Base-by-base conservation (phyloP, 768 basidiomycete species). In the Russula brevipes region DNA sequence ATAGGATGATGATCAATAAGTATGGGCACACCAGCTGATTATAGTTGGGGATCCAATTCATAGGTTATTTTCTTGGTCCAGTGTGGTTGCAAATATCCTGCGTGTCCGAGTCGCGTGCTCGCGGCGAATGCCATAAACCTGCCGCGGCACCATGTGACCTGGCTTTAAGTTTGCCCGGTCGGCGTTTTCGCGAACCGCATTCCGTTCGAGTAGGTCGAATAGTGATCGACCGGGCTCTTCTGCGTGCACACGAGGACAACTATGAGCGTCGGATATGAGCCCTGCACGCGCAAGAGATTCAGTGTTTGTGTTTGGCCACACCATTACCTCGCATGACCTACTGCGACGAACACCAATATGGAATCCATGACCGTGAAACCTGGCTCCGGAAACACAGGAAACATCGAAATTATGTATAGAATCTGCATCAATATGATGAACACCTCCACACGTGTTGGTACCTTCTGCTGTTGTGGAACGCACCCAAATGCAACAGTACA, bases 401-500 rank as follows among this genome's bases (percentile, higher is more conserved):
- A 63, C 9, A 57, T 57, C 14, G 62, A 47, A 12, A 63, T 30
- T 8, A 59, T 9, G 38, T 63, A 63, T 30, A 63, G 16, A 39
- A 54, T 54, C 62, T 63, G 31, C 31, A 35, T 30, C 8, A 11
- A 3, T 19, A 11, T 24, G 14, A 33, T 47, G n/a, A 41, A 3
- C 14, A 14, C 17, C 5, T 50, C 3, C 24, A 17, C 12, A 7
- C 19, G 19, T 14, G 55, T 19, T 9, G 9, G 30, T 35, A 8
- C 30, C n/a, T 19, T 41, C 30, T 16, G 44, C 6, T 36, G 36
- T n/a, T 17, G n/a, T 8, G 31, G 24, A 4, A 63, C 57, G 2
- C 30, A 63, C 62, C 62, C 57, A 63, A 30, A 63, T 36, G 45
- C 56, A 58, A n/a, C 57, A 63, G 19, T 63, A 63, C 9, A 58